Percentiles rank a stretch among this genome's conserved stretches.
Conservation (phyloP, 139 green algal genomes). For the Microglena sp. region DNA sequence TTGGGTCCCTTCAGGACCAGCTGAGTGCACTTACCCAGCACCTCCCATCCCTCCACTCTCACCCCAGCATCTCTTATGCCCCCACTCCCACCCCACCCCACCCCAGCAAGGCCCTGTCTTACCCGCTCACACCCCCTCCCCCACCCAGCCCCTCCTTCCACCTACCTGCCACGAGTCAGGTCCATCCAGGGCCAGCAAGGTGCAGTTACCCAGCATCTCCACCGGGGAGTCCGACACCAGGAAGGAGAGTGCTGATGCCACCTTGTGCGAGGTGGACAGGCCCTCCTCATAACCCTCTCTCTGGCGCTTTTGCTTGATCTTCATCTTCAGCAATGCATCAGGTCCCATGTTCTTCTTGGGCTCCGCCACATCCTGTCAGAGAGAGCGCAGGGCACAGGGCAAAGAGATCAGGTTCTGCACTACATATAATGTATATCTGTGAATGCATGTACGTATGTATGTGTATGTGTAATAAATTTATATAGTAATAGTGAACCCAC, state of each 20-base stretch:
- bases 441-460: no score
- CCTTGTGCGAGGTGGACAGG: constrained; percentile 47
- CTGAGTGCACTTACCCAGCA: constrained; percentile 67
- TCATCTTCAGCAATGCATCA: constrained; percentile 65
- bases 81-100: no score
- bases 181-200: constrained; percentile 10
- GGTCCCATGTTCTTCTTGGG: constrained; percentile 48
- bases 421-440: no score
- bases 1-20: constrained; percentile 1
- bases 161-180: no score
- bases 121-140: no score
- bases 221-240: constrained; percentile 65
- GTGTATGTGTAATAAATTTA: no score
- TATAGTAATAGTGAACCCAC: no score
- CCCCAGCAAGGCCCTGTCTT: no score
- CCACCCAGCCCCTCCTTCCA: no score
- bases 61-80: constrained; percentile 89
- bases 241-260: constrained; percentile 56
- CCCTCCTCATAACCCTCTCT: constrained; percentile 94
- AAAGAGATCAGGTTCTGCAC: no score
- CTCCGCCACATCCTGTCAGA: constrained; percentile 33
- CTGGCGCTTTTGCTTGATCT: constrained; percentile 34
- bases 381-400: no score
- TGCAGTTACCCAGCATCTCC: constrained; percentile 78
- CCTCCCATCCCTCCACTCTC: no score